A percentile compares a stretch with the other conserved stretches of the same genome.
Conservation (phyloP, 1,139 yeast species). For the Saccharomyces hybrid region DNA sequence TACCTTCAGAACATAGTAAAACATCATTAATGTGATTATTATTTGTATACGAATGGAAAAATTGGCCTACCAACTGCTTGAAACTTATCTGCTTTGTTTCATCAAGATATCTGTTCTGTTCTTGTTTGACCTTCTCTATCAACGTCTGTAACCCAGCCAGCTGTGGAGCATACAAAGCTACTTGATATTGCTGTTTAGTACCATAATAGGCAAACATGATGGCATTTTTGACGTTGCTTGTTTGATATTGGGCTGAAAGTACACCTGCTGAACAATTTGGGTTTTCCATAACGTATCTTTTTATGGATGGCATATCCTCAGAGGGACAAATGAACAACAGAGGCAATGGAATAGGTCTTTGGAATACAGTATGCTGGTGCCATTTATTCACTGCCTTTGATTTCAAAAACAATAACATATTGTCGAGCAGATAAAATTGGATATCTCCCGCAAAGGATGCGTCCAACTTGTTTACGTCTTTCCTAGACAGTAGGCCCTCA, state of each 20-base stretch:
- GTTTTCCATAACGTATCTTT: slow-evolving; percentile 35
- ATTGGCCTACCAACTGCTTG: not conserved
- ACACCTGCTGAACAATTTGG: slow-evolving; percentile 38
- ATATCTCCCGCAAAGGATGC: slow-evolving; percentile 44
- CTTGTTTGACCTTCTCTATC: slow-evolving; percentile 68
- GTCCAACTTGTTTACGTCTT: slow-evolving; percentile 28
- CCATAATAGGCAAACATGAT: slow-evolving; percentile 43
- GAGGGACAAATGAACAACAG: slow-evolving; percentile 67
- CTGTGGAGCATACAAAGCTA: slow-evolving; percentile 59
- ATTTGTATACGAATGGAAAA: not conserved
- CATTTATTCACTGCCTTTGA: slow-evolving; percentile 82
- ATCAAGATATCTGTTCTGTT: slow-evolving; percentile 64
- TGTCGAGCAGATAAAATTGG: slow-evolving; percentile 78
- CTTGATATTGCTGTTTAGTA: slow-evolving; percentile 59
- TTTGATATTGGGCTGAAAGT: slow-evolving; percentile 27
- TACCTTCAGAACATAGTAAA: not conserved
- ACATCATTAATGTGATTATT: not conserved
- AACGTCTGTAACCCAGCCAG: slow-evolving; percentile 71
- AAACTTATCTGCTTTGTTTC: slow-evolving; percentile 34
- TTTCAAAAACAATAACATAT: slow-evolving; percentile 76
- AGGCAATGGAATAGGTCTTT: slow-evolving; percentile 88
- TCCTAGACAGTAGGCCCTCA: slow-evolving; percentile 31
- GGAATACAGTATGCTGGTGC: slow-evolving; percentile 85
- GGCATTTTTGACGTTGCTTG: slow-evolving; percentile 28
- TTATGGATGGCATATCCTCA: slow-evolving; percentile 64